phyloP scores from a whole-genome alignment of 1,284 basidiomycete genomes.

The Inonotus obliquus region DNA sequence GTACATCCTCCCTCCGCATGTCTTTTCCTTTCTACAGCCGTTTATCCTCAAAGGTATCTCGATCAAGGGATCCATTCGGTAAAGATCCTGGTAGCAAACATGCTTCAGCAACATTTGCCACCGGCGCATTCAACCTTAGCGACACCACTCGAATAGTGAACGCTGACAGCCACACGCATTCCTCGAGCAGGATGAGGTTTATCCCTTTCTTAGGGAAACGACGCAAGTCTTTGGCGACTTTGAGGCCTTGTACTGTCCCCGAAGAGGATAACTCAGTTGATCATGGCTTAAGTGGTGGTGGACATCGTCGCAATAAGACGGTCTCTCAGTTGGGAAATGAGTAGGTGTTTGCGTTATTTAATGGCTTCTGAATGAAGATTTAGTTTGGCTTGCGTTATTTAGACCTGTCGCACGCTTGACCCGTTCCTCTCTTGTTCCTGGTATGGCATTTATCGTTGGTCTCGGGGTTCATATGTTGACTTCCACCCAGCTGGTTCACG shows the following conservation, averaged over 20 bases:
- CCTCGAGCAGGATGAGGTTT: conserved; percentile 11
- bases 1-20: neutral
- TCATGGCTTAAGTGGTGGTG: neutral
- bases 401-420: conserved; percentile 15
- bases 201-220: conserved; percentile 17
- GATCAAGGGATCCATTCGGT: neutral
- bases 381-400: neutral
- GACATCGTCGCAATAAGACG: conserved; percentile 12
- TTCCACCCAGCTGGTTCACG: conserved; percentile 6
- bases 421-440: conserved; percentile 6
- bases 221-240: conserved; percentile 15
- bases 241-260: conserved; percentile 1
- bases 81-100: neutral
- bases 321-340: conserved; percentile 17
- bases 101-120: conserved; percentile 12
- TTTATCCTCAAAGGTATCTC: neutral
- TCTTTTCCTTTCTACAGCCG: conserved; percentile 16
- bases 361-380: neutral
- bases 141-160: neutral
- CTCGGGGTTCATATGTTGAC: neutral
- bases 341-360: neutral
- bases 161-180: neutral
- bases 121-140: neutral
- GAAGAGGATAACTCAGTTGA: neutral
- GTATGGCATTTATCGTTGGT: conserved; percentile 1